Conservation (phyloP, 2,329 filamentous ascomycete species). For the Neonectria coccinea region DNA sequence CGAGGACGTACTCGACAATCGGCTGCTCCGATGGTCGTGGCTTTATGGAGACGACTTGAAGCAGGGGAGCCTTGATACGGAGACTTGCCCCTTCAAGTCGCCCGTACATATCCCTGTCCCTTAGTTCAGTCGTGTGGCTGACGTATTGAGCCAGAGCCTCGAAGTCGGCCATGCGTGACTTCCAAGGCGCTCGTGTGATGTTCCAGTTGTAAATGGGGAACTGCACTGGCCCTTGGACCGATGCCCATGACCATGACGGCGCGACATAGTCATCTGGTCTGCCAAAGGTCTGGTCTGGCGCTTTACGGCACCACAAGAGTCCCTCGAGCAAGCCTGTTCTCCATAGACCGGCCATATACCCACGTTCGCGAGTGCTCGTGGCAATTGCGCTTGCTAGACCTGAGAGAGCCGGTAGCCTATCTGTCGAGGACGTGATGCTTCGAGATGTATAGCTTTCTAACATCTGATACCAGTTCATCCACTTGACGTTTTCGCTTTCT, state of each 20-base stretch:
- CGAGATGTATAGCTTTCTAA: constrained; percentile 12
- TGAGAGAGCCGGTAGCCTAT: constrained; percentile 15
- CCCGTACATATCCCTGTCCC: neutral
- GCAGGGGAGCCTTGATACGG: neutral
- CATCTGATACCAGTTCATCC: constrained; percentile 18
- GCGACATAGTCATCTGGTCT: constrained; percentile 16
- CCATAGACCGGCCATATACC: constrained; percentile 17
- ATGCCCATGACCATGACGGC: constrained; percentile 25
- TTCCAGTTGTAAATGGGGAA: neutral
- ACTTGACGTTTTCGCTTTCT: neutral
- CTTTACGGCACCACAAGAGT: constrained; percentile 13
- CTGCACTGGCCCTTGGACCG: constrained; percentile 12
- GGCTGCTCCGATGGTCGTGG: neutral
- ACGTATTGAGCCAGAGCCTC: neutral
- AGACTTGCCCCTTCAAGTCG: neutral
- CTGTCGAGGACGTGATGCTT: constrained; percentile 6
- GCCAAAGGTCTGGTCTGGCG: constrained; percentile 4
- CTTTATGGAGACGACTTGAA: neutral
- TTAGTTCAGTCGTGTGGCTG: neutral
- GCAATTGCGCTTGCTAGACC: constrained; percentile 17
- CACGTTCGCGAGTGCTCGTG: neutral
- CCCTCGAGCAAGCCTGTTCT: constrained; percentile 12
- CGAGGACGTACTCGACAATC: neutral
- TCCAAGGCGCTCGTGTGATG: neutral
- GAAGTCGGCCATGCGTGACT: neutral